These are phyloP conservation scores for Erysiphe pulchra DNA, from an alignment of 2,329 filamentous ascomycete genomes.

Conservation along the genomic window DNA sequence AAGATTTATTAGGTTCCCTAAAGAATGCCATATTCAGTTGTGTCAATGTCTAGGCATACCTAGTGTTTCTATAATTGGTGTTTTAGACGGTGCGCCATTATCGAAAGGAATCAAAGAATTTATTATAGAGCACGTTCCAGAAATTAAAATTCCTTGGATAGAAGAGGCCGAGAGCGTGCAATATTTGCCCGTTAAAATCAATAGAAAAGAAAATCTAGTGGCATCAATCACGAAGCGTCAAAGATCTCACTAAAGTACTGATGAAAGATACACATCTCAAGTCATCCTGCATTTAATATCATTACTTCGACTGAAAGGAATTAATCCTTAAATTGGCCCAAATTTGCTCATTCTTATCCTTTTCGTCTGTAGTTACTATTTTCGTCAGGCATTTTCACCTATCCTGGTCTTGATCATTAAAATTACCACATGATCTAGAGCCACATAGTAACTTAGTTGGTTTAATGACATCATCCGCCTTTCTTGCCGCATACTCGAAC, in stretches of 20 bases:
- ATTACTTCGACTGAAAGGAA: too few species aligned
- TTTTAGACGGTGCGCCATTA: constrained; percentile 29
- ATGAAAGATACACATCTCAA: too few species aligned
- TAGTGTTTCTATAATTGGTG: constrained; percentile 36
- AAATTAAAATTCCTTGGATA: constrained; percentile 30
- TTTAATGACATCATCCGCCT: too few species aligned
- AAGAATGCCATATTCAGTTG: constrained; percentile 29
- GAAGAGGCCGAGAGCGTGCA: constrained; percentile 16
- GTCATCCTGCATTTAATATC: too few species aligned
- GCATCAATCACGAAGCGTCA: constrained; percentile 2
- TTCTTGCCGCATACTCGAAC: too few species aligned
- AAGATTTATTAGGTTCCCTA: constrained; percentile 36
- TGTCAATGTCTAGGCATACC: constrained; percentile 31
- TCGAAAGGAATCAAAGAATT: constrained; percentile 30
- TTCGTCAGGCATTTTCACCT: too few species aligned
- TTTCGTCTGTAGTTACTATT: too few species aligned
- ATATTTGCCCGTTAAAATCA: constrained; percentile 23
- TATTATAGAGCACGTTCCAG: constrained; percentile 23
- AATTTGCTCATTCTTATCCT: too few species aligned
- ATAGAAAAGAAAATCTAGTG: constrained; percentile 16
- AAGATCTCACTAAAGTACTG: not conserved
- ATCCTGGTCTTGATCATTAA: too few species aligned
- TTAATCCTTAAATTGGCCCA: too few species aligned
- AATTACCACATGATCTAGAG: too few species aligned
- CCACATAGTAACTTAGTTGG: too few species aligned